These are phyloP conservation scores for Xylona heveae DNA, from an alignment of 495 filamentous ascomycete species.

Conservation along the genomic window DNA sequence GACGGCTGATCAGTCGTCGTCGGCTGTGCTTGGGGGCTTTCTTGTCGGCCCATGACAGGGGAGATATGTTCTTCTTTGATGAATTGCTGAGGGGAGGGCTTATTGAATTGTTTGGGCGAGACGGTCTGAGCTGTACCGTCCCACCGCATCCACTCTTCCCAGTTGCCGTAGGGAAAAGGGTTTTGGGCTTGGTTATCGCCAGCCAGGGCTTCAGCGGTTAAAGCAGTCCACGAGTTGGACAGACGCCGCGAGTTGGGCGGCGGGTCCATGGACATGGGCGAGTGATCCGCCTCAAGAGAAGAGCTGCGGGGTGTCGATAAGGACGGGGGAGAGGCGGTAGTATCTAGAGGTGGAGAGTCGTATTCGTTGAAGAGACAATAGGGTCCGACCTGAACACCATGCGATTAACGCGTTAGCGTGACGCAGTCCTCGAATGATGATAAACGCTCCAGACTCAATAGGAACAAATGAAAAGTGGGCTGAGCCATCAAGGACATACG, in stretches of 20 bases:
- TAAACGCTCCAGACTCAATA: no score
- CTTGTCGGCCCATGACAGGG: no score
- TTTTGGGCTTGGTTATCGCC: not conserved
- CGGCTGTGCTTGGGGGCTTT: no score
- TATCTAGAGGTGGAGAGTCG: no score
- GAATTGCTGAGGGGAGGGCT: not conserved
- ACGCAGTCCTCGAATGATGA: no score
- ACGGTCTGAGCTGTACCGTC: slow-evolving; percentile 1
- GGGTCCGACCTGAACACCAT: no score
- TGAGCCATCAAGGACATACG: no score
- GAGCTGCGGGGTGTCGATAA: not conserved
- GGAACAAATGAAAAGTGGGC: no score
- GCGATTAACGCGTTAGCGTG: no score
- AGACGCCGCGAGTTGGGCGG: not conserved
- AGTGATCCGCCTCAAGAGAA: not conserved
- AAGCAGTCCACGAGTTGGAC: slow-evolving; percentile 1
- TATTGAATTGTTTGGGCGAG: not conserved
- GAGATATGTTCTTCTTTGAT: not conserved
- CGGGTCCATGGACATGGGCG: not conserved
- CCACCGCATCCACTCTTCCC: slow-evolving; percentile 3
- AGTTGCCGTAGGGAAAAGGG: slow-evolving; percentile 2
- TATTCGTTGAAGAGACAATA: no score
- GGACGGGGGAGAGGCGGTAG: no score
- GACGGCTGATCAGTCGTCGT: no score
- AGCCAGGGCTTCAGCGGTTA: slow-evolving; percentile 1